A percentile compares a stretch with the other conserved stretches of the same genome.
These are phyloP conservation scores for Taphrina deformans DNA, from an alignment of 1,139 yeast genomes.

Conservation along the genomic window DNA sequence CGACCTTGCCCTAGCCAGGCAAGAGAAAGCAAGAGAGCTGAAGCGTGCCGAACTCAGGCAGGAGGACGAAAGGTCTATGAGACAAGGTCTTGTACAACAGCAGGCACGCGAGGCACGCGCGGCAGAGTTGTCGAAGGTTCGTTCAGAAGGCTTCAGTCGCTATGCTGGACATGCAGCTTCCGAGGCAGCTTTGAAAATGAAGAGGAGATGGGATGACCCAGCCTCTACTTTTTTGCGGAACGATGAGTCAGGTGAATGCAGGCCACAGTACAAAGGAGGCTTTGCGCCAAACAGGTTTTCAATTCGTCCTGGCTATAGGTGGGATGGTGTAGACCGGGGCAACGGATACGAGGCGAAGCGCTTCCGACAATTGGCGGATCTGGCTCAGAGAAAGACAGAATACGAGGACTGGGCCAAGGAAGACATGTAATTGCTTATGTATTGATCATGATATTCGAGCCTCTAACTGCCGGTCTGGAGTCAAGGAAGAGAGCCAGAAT, in stretches of 20 bases:
- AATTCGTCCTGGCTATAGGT: conserved; percentile 73
- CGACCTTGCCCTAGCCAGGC: conserved; percentile 45
- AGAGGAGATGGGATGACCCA: conserved; percentile 67
- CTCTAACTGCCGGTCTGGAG: too few species aligned
- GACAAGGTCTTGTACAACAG: conserved; percentile 53
- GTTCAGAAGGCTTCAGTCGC: conserved; percentile 45
- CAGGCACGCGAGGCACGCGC: conserved; percentile 42
- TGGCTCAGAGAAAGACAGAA: conserved; percentile 2
- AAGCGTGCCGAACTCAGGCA: conserved; percentile 41
- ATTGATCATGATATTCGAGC: too few species aligned
- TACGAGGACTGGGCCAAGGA: conserved; percentile 32
- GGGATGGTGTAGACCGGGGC: conserved; percentile 93
- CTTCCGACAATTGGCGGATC: conserved; percentile 58
- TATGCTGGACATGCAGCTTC: conserved; percentile 49
- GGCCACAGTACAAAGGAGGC: conserved; percentile 53
- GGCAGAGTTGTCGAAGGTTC: conserved; percentile 45
- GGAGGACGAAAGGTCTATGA: conserved; percentile 45
- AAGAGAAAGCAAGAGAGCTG: conserved; percentile 45
- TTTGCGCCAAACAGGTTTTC: conserved; percentile 71
- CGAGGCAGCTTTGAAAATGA: conserved; percentile 47
- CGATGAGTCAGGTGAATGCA: conserved; percentile 23
- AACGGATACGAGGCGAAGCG: conserved; percentile 81
- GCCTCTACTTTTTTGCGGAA: conserved; percentile 51
- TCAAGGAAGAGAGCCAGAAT: background rate
- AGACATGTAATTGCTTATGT: conserved; percentile 15